phyloP scores from a whole-genome alignment of 2,329 filamentous ascomycete species.

The Mycosphaerella arachidis region DNA sequence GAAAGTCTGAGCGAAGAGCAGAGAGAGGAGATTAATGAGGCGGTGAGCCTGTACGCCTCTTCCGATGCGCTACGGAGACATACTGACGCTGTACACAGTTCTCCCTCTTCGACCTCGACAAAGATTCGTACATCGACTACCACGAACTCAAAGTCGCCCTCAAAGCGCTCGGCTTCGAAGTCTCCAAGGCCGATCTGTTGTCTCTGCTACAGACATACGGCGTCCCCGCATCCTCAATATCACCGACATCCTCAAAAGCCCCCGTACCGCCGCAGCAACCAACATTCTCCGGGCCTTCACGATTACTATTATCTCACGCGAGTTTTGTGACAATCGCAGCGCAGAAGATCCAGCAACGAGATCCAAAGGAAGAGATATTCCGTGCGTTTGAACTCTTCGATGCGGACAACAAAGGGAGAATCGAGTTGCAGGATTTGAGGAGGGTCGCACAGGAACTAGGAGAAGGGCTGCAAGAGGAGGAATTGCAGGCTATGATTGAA shows the following conservation, averaged over 20 bases:
- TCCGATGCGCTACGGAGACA: neutral
- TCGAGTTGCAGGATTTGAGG: constrained; percentile 81
- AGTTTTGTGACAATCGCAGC: constrained; percentile 72
- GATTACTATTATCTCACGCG: constrained; percentile 67
- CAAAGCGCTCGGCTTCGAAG: constrained; percentile 89
- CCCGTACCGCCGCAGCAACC: constrained; percentile 17
- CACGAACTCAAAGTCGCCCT: constrained; percentile 97
- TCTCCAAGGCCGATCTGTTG: constrained; percentile 81
- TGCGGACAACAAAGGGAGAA: constrained; percentile 83
- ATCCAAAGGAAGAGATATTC: constrained; percentile 85
- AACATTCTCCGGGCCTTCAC: constrained; percentile 45
- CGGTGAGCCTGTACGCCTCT: constrained; percentile 50
- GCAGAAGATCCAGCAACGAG: constrained; percentile 71
- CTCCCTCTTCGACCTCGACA: constrained; percentile 92
- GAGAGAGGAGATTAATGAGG: constrained; percentile 87
- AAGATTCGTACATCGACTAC: constrained; percentile 90
- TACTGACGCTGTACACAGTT: constrained; percentile 55
- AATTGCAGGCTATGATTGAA: constrained; percentile 93
- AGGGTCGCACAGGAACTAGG: constrained; percentile 86
- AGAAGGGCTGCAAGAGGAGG: constrained; percentile 87
- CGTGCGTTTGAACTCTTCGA: constrained; percentile 93
- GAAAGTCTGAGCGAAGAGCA: constrained; percentile 76
- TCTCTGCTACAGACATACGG: constrained; percentile 77
- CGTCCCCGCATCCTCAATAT: constrained; percentile 45
- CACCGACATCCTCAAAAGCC: constrained; percentile 50